Conservation (phyloP, 139 green algal species). For the Chlamydomonas eustigma region DNA sequence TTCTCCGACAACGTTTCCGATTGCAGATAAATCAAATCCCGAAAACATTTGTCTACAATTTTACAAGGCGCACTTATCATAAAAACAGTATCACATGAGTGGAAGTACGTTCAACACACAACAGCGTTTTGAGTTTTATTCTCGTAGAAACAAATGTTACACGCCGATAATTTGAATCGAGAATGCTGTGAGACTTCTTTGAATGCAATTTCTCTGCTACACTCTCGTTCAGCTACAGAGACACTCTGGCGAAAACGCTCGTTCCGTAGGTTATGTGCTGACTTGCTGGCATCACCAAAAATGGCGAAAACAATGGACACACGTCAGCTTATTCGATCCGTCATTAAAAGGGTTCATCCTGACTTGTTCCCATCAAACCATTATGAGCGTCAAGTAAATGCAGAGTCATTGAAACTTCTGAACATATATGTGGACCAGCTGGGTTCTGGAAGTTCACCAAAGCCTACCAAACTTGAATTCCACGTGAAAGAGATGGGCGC, state of each 20-base stretch:
- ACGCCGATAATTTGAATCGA: too few relatives aligned
- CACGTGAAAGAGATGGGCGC: conserved; percentile 46
- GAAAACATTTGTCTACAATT: background rate
- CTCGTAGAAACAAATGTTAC: too few relatives aligned
- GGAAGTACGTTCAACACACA: too few relatives aligned
- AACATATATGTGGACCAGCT: conserved; percentile 80
- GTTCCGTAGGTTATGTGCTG: too few relatives aligned
- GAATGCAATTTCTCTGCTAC: too few relatives aligned
- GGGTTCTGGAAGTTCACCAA: conserved; percentile 22
- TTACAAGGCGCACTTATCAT: too few relatives aligned
- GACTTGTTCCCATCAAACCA: conserved; percentile 74
- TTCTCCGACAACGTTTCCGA: background rate
- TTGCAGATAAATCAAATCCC: background rate
- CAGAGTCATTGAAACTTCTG: conserved; percentile 73
- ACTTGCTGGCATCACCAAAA: too few relatives aligned
- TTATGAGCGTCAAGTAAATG: conserved; percentile 69
- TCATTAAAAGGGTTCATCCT: conserved; percentile 78
- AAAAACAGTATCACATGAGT: too few relatives aligned
- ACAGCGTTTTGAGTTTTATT: too few relatives aligned
- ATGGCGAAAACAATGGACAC: background rate
- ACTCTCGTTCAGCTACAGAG: too few relatives aligned
- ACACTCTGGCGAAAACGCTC: too few relatives aligned
- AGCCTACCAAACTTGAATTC: conserved; percentile 48
- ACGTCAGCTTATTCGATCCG: background rate
- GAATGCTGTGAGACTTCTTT: too few relatives aligned